phyloP scores from a whole-genome alignment of 768 basidiomycete species.

The Scleroderma citrinum region DNA sequence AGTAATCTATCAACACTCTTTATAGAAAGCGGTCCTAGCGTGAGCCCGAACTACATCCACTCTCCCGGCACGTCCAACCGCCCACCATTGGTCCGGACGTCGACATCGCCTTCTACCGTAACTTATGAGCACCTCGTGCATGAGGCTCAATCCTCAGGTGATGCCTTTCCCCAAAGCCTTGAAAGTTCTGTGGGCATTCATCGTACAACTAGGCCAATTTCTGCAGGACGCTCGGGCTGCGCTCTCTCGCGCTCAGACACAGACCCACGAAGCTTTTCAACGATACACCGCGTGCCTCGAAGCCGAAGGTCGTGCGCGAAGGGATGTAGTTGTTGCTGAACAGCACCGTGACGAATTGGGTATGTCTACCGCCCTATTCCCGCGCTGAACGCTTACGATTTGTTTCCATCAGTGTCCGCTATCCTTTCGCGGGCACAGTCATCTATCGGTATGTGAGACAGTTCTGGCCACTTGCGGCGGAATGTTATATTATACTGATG shows the following conservation, averaged over 20 bases:
- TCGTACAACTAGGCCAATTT: conserved; percentile 43
- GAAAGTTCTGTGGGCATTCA: conserved; percentile 5
- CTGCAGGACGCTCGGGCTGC: conserved; percentile 56
- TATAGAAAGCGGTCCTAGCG: conserved; percentile 23
- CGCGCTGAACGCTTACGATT: conserved; percentile 14
- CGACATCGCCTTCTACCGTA: conserved; percentile 46
- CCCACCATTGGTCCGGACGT: conserved; percentile 37
- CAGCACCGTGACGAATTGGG: conserved; percentile 61
- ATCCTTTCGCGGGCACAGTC: conserved; percentile 32
- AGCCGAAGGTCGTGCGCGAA: conserved; percentile 58
- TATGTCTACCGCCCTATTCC: conserved; percentile 20
- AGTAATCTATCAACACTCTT: conserved; percentile 3
- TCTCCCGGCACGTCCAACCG: conserved; percentile 26
- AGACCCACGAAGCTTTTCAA: conserved; percentile 66
- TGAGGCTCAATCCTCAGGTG: conserved; percentile 58
- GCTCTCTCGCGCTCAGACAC: conserved; percentile 60
- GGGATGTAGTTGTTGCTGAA: conserved; percentile 57
- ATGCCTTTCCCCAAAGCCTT: conserved; percentile 7
- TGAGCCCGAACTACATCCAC: conserved; percentile 27
- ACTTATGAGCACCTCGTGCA: conserved; percentile 49
- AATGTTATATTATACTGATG: conserved; percentile 14
- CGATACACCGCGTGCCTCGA: conserved; percentile 66
- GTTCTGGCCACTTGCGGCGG: conserved; percentile 4
- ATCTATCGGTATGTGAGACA: conserved; percentile 27
- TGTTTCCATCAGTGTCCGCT: conserved; percentile 23